phyloP scores from a whole-genome alignment of 495 filamentous ascomycete species.

The Penicillium cataractarum region DNA sequence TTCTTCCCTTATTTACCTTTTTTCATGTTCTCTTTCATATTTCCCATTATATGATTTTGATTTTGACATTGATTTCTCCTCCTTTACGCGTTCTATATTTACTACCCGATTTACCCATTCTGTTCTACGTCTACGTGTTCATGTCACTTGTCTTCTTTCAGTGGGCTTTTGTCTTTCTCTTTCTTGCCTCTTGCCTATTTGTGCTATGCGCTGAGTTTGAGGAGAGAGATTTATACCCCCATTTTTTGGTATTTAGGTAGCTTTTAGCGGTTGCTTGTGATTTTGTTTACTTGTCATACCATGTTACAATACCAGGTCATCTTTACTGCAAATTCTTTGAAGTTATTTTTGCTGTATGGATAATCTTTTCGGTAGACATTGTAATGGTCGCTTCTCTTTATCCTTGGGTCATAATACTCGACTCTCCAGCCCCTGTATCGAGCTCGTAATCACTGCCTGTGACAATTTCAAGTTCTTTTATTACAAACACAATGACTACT shows the following conservation, averaged over 20 bases:
- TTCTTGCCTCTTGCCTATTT: conserved; percentile 18
- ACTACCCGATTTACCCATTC: too few relatives aligned
- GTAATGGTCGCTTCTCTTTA: neutral
- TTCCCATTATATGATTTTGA: neutral
- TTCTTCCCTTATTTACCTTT: conserved; percentile 17
- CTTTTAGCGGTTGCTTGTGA: conserved; percentile 13
- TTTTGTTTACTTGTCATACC: conserved; percentile 26
- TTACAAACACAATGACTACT: neutral
- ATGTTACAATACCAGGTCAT: conserved; percentile 33
- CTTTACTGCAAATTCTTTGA: conserved; percentile 11
- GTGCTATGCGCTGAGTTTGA: conserved; percentile 8
- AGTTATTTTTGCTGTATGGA: neutral
- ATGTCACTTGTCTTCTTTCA: conserved; percentile 18
- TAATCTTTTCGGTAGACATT: neutral
- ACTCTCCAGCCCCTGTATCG: neutral
- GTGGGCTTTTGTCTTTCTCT: conserved; percentile 13
- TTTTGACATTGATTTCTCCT: neutral
- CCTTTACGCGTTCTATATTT: too few relatives aligned
- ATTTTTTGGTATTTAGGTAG: conserved; percentile 3
- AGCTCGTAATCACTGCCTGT: neutral
- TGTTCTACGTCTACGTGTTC: neutral
- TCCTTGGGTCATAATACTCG: neutral
- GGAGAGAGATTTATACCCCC: conserved; percentile 10
- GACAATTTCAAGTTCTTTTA: neutral
- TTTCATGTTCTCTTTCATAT: neutral